A percentile compares a stretch with the other conserved stretches of the same genome.
phyloP scores from a whole-genome alignment of 257 asterid genomes.

The Voacanga thouarsii region DNA sequence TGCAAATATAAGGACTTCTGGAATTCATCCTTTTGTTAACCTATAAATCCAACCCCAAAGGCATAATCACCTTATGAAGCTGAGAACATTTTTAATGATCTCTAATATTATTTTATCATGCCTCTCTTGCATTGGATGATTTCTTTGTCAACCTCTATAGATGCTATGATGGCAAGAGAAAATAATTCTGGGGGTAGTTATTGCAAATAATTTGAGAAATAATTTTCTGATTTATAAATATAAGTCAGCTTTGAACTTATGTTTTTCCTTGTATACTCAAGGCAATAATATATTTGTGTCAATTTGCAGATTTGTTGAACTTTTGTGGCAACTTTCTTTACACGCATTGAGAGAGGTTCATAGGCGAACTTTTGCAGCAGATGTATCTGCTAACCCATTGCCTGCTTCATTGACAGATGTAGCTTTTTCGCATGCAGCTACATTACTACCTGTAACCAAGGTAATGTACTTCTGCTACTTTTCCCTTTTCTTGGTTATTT shows the following conservation, averaged over 20 bases:
- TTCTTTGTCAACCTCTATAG: background rate
- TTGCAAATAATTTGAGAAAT: background rate
- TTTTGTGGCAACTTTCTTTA: conserved; percentile 96
- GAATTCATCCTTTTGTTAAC: background rate
- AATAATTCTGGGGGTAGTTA: background rate
- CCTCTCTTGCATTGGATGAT: background rate
- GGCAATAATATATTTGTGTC: conserved; percentile 13
- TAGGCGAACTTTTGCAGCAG: conserved; percentile 82
- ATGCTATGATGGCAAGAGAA: background rate
- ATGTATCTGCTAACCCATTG: conserved; percentile 81
- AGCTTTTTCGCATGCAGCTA: conserved; percentile 98
- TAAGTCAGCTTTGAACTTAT: background rate
- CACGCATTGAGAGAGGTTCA: conserved; percentile 99
- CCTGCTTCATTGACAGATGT: conserved; percentile 99
- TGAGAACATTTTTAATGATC: background rate
- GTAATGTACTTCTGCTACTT: conserved; percentile 29
- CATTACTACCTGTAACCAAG: conserved; percentile 95
- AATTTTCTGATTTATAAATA: background rate
- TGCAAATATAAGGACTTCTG: background rate
- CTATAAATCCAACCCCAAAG: background rate
- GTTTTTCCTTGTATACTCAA: background rate
- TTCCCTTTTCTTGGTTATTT: conserved; percentile 15
- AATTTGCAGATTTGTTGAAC: conserved; percentile 83
- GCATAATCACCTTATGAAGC: background rate
- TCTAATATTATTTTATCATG: background rate